Evolutionary conservation across 108 stramenopile species (phyloP).

Genomic region (Pseudonitzschia pungens): DNA sequence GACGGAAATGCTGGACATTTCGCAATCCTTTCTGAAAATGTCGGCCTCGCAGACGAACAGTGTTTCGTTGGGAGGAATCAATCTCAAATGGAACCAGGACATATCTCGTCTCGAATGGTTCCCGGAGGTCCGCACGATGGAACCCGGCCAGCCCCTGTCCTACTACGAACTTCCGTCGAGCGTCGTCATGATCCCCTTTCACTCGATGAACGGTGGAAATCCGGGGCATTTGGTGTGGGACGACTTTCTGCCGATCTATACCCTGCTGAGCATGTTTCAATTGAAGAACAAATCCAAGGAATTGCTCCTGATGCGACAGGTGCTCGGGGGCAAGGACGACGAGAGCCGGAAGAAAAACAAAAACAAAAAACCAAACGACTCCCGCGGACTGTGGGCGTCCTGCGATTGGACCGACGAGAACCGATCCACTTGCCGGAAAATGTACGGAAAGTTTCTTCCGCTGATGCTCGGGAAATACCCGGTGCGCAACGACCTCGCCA

Average conservation of each 20-base stretch:
- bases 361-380: slow-evolving; percentile 11
- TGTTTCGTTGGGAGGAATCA: slow-evolving; percentile 50
- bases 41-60: neutral
- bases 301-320: slow-evolving; percentile 43
- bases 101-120: slow-evolving; percentile 41
- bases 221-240: slow-evolving; percentile 68
- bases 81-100: slow-evolving; percentile 42
- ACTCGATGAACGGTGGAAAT: slow-evolving; percentile 48
- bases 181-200: slow-evolving; percentile 46
- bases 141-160: neutral
- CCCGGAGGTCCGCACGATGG: slow-evolving; percentile 27
- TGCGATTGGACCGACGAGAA: slow-evolving; percentile 40
- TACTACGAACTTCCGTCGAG: slow-evolving; percentile 45
- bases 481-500: slow-evolving; percentile 8
- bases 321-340: slow-evolving; percentile 1
- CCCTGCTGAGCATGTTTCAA: slow-evolving; percentile 51
- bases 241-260: slow-evolving; percentile 61
- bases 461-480: slow-evolving; percentile 42
- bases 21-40: slow-evolving; percentile 16
- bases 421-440: slow-evolving; percentile 25
- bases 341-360: no score
- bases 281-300: slow-evolving; percentile 26
- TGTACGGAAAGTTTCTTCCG: slow-evolving; percentile 53
- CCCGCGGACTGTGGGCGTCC: slow-evolving; percentile 38
- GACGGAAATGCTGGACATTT: slow-evolving; percentile 20